phyloP scores from a whole-genome alignment of 2,329 filamentous ascomycete species.

The Coleophoma eucalyptorum region DNA sequence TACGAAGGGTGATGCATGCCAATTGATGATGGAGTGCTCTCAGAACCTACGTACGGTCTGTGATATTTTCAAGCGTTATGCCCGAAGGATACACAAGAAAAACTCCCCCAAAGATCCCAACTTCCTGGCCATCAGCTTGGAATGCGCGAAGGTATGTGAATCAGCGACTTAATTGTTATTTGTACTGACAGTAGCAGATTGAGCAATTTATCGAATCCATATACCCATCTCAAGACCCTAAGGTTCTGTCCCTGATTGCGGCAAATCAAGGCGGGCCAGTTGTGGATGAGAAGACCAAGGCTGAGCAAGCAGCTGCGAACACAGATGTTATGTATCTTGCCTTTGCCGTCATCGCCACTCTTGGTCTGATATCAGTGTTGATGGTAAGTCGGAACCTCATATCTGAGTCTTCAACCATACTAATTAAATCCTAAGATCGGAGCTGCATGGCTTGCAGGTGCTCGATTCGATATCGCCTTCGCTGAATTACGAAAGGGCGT shows the following conservation, averaged over 20 bases:
- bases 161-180: not conserved
- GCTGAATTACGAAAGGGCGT: constrained; percentile 45
- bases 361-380: constrained; percentile 65
- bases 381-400: constrained; percentile 61
- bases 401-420: not conserved
- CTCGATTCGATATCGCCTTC: constrained; percentile 72
- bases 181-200: constrained; percentile 49
- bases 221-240: constrained; percentile 79
- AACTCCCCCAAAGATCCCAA: constrained; percentile 92
- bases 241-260: constrained; percentile 43
- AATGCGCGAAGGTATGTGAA: constrained; percentile 71
- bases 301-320: constrained; percentile 52
- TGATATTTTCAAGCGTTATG: constrained; percentile 75
- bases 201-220: constrained; percentile 94
- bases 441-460: constrained; percentile 75
- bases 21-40: constrained; percentile 87
- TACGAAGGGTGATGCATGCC: constrained; percentile 88
- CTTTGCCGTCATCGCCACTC: constrained; percentile 60
- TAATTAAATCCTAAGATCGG: constrained; percentile 53
- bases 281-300: constrained; percentile 34
- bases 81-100: constrained; percentile 82
- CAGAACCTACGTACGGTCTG: constrained; percentile 83
- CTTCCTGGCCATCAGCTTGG: constrained; percentile 86
- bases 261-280: constrained; percentile 23
- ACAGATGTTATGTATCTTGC: constrained; percentile 60